Evolutionary conservation across 179 eudicot species (phyloP).

Genomic region (Nepenthes alata): DNA sequence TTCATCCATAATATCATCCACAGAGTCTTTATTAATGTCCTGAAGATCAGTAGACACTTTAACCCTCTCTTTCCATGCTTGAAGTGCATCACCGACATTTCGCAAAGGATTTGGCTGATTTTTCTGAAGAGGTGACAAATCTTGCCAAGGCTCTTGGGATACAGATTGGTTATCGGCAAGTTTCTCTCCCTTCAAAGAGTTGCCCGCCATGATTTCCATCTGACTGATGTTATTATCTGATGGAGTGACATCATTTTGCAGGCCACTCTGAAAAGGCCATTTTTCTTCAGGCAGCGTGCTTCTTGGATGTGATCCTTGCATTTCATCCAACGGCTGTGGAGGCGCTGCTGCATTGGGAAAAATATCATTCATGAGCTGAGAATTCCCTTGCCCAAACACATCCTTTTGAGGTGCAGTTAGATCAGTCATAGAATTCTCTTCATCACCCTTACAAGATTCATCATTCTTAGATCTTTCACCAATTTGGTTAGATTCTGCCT

Average conservation of each 20-base stretch:
- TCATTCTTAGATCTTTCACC: slow-evolving; percentile 34
- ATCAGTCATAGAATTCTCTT: slow-evolving; percentile 30
- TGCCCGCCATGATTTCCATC: slow-evolving; percentile 41
- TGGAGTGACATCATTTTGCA: slow-evolving; percentile 48
- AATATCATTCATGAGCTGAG: slow-evolving; percentile 18
- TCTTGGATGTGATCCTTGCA: slow-evolving; percentile 23
- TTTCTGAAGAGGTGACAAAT: slow-evolving; percentile 37
- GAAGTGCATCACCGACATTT: slow-evolving; percentile 79
- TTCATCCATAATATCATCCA: slow-evolving; percentile 49
- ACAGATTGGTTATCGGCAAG: slow-evolving; percentile 36
- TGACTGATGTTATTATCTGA: slow-evolving; percentile 33
- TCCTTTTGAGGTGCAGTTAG: slow-evolving; percentile 29
- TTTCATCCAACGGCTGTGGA: slow-evolving; percentile 28
- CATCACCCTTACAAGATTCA: slow-evolving; percentile 22
- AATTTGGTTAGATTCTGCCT: slow-evolving; percentile 28
- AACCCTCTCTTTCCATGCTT: slow-evolving; percentile 93
- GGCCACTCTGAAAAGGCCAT: slow-evolving; percentile 38
- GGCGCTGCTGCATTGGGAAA: slow-evolving; percentile 34
- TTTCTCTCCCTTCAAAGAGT: slow-evolving; percentile 45
- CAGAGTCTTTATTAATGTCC: slow-evolving; percentile 26
- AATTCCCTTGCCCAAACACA: slow-evolving; percentile 16
- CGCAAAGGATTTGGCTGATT: slow-evolving; percentile 74
- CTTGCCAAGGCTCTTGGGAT: slow-evolving; percentile 38
- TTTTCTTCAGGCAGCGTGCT: slow-evolving; percentile 36
- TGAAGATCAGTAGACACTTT: slow-evolving; percentile 64